A percentile compares a stretch with the other conserved stretches of the same genome.
These are phyloP conservation scores for Aspergillus fructus DNA, from an alignment of 2,329 filamentous ascomycete genomes.

Conservation along the genomic window DNA sequence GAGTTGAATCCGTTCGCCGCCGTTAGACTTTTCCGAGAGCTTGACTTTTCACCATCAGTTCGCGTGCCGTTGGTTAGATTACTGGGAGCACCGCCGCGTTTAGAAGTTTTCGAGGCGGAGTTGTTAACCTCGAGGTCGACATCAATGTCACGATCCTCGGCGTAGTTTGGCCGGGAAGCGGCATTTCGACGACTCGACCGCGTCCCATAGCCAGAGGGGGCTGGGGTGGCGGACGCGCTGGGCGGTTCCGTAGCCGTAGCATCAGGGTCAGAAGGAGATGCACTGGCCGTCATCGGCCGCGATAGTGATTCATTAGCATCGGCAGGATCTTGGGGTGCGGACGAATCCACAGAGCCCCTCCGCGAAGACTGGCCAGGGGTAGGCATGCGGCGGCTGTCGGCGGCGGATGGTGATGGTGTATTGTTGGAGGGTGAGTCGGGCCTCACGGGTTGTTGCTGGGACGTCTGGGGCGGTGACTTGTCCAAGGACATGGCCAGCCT, in stretches of 20 bases:
- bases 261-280: slow-evolving; percentile 43
- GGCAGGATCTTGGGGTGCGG: slow-evolving; percentile 19
- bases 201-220: slow-evolving; percentile 91
- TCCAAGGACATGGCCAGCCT: slow-evolving; percentile 33
- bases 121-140: slow-evolving; percentile 72
- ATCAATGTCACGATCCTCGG: slow-evolving; percentile 88
- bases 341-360: slow-evolving; percentile 22
- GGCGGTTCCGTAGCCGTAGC: slow-evolving; percentile 35
- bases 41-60: slow-evolving; percentile 40
- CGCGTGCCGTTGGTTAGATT: slow-evolving; percentile 34
- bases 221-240: slow-evolving; percentile 53
- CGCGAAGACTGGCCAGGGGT: slow-evolving; percentile 38
- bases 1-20: slow-evolving; percentile 33
- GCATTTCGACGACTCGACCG: slow-evolving; percentile 86
- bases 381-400: slow-evolving; percentile 21
- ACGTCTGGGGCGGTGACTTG: slow-evolving; percentile 28
- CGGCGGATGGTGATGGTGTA: slow-evolving; percentile 11
- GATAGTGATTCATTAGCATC: slow-evolving; percentile 39
- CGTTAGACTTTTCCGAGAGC: slow-evolving; percentile 40
- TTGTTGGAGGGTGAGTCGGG: slow-evolving; percentile 25
- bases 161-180: slow-evolving; percentile 85
- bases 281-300: slow-evolving; percentile 46
- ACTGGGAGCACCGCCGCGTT: slow-evolving; percentile 28
- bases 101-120: slow-evolving; percentile 32
- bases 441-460: slow-evolving; percentile 28